Percentiles rank a stretch among this genome's conserved stretches.
These are phyloP conservation scores for Orbilia oligospora DNA, from an alignment of 2,329 filamentous ascomycete species.

Conservation along the genomic window DNA sequence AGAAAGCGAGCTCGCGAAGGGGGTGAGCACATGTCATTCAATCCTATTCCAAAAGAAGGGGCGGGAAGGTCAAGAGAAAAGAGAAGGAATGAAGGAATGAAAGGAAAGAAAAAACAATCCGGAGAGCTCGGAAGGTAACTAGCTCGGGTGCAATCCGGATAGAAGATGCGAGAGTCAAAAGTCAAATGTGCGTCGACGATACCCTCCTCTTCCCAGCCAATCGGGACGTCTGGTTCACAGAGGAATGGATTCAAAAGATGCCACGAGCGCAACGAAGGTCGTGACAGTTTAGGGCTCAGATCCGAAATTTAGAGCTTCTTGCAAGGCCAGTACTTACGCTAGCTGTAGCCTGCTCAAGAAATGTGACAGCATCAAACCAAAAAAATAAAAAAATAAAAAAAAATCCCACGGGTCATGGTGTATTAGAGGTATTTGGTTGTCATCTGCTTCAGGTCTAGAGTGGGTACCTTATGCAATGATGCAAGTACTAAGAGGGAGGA, in stretches of 20 bases:
- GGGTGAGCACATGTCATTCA: conserved; percentile 46
- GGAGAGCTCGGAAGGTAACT: conserved; percentile 59
- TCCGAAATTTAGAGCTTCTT: conserved; percentile 55
- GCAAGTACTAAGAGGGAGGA: conserved; percentile 58
- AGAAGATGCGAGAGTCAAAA: conserved; percentile 59
- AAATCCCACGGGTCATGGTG: conserved; percentile 50
- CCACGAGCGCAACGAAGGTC: conserved; percentile 49
- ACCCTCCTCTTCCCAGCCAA: conserved; percentile 42
- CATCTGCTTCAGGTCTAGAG: conserved; percentile 58
- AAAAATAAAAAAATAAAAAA: conserved; percentile 18
- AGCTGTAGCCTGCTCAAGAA: conserved; percentile 40
- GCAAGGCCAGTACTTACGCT: conserved; percentile 51
- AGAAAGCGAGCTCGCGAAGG: conserved; percentile 42
- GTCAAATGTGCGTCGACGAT: conserved; percentile 35
- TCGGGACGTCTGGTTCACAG: conserved; percentile 58
- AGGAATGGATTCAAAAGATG: conserved; percentile 44
- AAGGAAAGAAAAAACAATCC: conserved; percentile 31
- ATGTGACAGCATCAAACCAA: conserved; percentile 55
- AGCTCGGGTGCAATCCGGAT: conserved; percentile 60
- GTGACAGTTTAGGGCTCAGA: conserved; percentile 56
- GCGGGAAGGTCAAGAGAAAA: conserved; percentile 8
- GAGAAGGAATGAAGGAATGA: conserved; percentile 10
- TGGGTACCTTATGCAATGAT: conserved; percentile 61
- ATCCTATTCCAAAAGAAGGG: not conserved
- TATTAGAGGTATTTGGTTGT: conserved; percentile 51